Evolutionary conservation across 2,329 filamentous ascomycete genomes (phyloP).

Genomic region (Xylariaceae sp.): DNA sequence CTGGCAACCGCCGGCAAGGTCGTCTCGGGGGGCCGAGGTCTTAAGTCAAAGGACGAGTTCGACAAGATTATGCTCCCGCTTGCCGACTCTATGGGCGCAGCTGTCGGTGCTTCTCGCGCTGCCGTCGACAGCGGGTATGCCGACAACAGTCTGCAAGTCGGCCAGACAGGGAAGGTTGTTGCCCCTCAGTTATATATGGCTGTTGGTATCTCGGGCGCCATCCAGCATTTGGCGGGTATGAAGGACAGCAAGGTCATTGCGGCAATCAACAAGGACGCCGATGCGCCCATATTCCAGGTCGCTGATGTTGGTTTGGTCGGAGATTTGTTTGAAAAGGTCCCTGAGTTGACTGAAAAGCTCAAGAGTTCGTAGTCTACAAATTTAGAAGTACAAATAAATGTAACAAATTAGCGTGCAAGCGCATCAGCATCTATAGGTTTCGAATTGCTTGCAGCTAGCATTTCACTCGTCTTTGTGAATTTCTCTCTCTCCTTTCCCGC

Average conservation of each 20-base stretch:
- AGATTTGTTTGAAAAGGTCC: constrained; percentile 92
- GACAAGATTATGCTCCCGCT: constrained; percentile 88
- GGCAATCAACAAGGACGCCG: constrained; percentile 95
- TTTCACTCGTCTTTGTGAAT: constrained; percentile 53
- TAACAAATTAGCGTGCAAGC: constrained; percentile 16
- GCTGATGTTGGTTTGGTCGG: constrained; percentile 94
- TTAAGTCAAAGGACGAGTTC: constrained; percentile 98
- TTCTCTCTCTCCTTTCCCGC: constrained; percentile 77
- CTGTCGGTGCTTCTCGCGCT: constrained; percentile 89
- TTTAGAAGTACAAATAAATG: constrained; percentile 15
- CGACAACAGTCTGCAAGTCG: constrained; percentile 96
- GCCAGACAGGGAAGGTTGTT: constrained; percentile 98
- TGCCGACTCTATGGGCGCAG: constrained; percentile 89
- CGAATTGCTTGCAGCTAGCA: constrained; percentile 50
- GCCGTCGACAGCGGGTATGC: constrained; percentile 97
- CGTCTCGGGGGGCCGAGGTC: constrained; percentile 86
- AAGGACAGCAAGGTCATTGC: constrained; percentile 99
- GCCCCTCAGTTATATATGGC: constrained; percentile 93
- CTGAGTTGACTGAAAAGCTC: constrained; percentile 92
- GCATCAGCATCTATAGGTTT: constrained; percentile 10
- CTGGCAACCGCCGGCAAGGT: constrained; percentile 84
- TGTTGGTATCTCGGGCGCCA: constrained; percentile 93
- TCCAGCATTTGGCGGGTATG: constrained; percentile 98
- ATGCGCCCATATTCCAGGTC: constrained; percentile 97
- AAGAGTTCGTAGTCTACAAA: constrained; percentile 48